Evolutionary conservation across 2,329 filamentous ascomycete genomes (phyloP).

Genomic region (Sclerotinia sclerotiorum): DNA sequence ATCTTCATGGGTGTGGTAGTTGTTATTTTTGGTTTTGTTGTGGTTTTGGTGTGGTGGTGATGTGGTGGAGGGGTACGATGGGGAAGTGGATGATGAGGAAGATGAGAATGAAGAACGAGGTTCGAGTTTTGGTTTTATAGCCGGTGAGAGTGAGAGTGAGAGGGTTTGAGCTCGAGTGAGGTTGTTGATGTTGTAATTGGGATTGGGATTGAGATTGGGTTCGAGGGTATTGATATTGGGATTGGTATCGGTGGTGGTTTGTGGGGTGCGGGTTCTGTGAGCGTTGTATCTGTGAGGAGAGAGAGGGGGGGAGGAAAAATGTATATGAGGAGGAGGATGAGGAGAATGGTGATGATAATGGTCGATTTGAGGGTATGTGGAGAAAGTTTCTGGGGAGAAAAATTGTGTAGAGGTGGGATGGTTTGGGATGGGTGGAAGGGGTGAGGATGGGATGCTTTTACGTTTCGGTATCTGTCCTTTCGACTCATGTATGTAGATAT

Average conservation of each 20-base stretch:
- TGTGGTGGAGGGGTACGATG: neutral
- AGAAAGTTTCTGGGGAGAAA: neutral
- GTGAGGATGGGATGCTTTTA: too few species aligned
- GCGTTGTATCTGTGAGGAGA: neutral
- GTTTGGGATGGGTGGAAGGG: neutral
- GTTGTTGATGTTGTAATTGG: too few species aligned
- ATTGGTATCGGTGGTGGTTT: neutral
- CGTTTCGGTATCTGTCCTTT: neutral
- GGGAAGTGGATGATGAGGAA: neutral
- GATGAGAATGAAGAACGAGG: neutral
- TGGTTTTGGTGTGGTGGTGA: neutral
- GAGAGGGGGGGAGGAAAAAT: neutral
- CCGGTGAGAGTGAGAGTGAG: too few species aligned
- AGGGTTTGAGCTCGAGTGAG: too few species aligned
- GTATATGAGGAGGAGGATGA: neutral
- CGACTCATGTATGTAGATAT: conserved; percentile 5
- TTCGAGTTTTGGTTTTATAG: conserved; percentile 3
- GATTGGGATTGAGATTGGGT: neutral
- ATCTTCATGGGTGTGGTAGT: too few species aligned
- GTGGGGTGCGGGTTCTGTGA: neutral
- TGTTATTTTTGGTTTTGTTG: too few species aligned
- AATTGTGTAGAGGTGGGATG: neutral
- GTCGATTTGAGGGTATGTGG: neutral
- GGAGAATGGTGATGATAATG: neutral
- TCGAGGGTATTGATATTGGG: neutral